Percentiles rank a stretch among this genome's conserved stretches.
Evolutionary conservation across 441 rosid species (phyloP).

Genomic region (Eutrema salsugineum): DNA sequence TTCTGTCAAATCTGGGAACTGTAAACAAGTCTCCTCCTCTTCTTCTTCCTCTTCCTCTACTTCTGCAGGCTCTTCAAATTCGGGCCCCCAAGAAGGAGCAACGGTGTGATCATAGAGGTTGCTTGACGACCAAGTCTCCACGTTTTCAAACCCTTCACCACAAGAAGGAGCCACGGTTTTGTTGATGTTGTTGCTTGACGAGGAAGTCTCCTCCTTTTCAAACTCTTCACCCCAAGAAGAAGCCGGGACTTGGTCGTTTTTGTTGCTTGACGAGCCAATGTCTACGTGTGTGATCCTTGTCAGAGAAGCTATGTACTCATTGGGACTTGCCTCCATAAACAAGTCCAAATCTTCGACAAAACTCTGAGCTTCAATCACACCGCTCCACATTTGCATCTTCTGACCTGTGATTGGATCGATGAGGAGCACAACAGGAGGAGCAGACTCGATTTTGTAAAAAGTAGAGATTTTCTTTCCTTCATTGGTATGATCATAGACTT

Average conservation of each 20-base stretch:
- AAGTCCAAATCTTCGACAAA: not conserved
- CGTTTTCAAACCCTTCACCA: not conserved
- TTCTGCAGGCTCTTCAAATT: constrained; percentile 10
- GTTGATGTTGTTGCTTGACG: too few relatives aligned
- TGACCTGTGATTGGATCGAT: constrained; percentile 8
- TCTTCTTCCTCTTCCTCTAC: not conserved
- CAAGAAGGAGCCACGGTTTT: not conserved
- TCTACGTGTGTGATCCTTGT: not conserved
- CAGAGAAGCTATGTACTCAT: not conserved
- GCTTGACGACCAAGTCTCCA: not conserved
- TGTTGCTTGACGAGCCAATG: not conserved
- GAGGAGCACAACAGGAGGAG: not conserved
- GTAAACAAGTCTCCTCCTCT: constrained; percentile 34
- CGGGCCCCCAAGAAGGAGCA: not conserved
- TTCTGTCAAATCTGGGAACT: constrained; percentile 58
- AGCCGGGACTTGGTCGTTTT: too few relatives aligned
- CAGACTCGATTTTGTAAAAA: not conserved
- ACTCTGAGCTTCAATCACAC: not conserved
- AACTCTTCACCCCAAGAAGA: too few relatives aligned
- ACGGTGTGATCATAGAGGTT: not conserved
- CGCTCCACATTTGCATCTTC: not conserved
- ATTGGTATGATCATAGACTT: not conserved
- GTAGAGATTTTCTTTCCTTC: not conserved
- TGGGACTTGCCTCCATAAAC: not conserved
- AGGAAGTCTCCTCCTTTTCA: not conserved